Base-by-base conservation (phyloP, 371 early-diverging fungal species). In the Zopfochytrium polystomum region DNA sequence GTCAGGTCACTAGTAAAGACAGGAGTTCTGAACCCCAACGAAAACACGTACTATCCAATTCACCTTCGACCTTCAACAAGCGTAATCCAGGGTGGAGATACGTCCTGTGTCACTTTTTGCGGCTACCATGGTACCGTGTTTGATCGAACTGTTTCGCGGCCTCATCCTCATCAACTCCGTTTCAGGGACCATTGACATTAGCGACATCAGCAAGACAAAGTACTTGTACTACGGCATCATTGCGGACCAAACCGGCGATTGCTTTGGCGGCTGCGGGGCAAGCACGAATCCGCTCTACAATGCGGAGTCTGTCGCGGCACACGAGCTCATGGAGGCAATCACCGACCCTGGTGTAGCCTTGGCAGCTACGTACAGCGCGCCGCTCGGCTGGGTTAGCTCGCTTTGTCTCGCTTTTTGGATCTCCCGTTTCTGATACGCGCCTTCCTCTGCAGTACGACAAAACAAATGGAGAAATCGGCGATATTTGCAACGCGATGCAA, bases 161-260 rank as follows among this genome's bases (percentile, higher is more conserved):
- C 11, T 42, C n/a, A 13, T 13, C 11, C n/a, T 13, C 42, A 42
- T 42, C 42, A 42, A 42, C 11, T 42, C 11, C 11, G 11, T 11
- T n/a, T n/a, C n/a, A 42, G 52, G 56, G 6, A 69, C 69, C 35
- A 61, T 60, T 29, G 65, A 44, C 27, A 57, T 46, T 18, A n/a
- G n/a, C 44, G 31, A 46, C 57, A 20, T 46, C 43, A 15, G 23
- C 59, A 25, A 44, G 25, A 53, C 32, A 20, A 20, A 55, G 23
- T 63, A 60, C 58, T 22, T 62, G 11, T 68, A 51, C 55, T 72
- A 72, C 57, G 68, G 68, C 30, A 63, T 72, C 23, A 52, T 68
- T n/a, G 68, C 72, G 11, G 68, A 68, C 47, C 57, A 51, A 13
- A n/a, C 29, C 11, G 49, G 56, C 29, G 2, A 20, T n/a, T 63